Evolutionary conservation across 2,329 filamentous ascomycete genomes (phyloP).

Genomic region (Epichloe coenophiala): DNA sequence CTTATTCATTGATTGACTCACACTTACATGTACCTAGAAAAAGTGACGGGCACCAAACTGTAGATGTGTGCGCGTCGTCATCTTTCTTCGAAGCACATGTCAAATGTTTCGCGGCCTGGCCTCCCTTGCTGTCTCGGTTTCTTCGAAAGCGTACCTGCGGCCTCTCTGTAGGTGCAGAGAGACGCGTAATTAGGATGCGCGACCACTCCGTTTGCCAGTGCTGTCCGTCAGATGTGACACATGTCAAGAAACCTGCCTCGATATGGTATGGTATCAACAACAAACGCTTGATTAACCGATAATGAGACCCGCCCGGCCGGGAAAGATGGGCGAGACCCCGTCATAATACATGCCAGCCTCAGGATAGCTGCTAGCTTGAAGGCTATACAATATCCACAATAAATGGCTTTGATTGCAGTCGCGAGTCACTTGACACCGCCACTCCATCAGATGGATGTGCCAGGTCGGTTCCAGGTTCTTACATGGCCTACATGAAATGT

Average conservation of each 20-base stretch:
- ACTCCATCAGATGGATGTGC: slow-evolving; percentile 1
- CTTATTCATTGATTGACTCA: too few relatives aligned
- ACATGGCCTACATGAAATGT: slow-evolving; percentile 49
- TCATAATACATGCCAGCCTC: background rate
- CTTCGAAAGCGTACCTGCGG: background rate
- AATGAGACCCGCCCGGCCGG: too few relatives aligned
- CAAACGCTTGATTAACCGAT: too few relatives aligned
- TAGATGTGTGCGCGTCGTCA: too few relatives aligned
- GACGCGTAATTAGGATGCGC: too few relatives aligned
- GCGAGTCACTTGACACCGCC: background rate
- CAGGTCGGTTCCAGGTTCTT: slow-evolving; percentile 58
- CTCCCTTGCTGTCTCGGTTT: background rate
- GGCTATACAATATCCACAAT: background rate
- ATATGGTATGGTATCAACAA: background rate
- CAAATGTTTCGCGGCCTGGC: background rate
- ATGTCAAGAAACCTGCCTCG: background rate
- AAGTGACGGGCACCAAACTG: too few relatives aligned
- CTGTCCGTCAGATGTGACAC: too few relatives aligned
- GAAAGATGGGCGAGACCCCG: background rate
- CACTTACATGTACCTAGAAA: too few relatives aligned
- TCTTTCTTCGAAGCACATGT: too few relatives aligned
- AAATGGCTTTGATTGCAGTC: background rate
- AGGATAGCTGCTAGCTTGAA: background rate
- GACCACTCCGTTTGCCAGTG: too few relatives aligned
- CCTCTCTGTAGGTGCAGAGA: too few relatives aligned